These are phyloP conservation scores for Melanomma pulvis-pyrius DNA, from an alignment of 495 filamentous ascomycete genomes.

Conservation along the genomic window DNA sequence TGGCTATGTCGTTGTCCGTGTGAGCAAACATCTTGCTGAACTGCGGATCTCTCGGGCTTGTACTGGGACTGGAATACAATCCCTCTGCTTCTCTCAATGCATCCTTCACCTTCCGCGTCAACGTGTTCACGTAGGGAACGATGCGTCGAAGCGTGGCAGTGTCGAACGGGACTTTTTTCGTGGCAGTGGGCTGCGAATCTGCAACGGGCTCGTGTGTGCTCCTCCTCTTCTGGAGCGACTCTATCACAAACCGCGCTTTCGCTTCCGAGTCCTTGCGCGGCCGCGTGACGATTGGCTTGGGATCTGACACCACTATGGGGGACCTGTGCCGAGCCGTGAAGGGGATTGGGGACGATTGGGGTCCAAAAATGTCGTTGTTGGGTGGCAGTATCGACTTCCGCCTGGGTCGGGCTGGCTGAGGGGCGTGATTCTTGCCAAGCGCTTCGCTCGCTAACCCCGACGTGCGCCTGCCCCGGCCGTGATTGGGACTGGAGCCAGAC, in stretches of 20 bases:
- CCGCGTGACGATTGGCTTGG: conserved; percentile 28
- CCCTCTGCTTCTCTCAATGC: conserved; percentile 55
- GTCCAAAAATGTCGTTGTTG: conserved; percentile 65
- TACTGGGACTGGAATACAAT: conserved; percentile 57
- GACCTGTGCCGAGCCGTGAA: conserved; percentile 3
- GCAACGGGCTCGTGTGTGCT: conserved; percentile 54
- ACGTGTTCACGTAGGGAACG: conserved; percentile 77
- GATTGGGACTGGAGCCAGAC: conserved; percentile 31
- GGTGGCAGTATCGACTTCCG: conserved; percentile 37
- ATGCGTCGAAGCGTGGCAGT: conserved; percentile 85
- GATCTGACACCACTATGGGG: conserved; percentile 7
- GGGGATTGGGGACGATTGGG: conserved; percentile 24
- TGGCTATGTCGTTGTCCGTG: conserved; percentile 53
- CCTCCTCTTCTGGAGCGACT: conserved; percentile 75
- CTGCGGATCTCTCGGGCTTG: conserved; percentile 57
- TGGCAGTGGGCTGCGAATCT: conserved; percentile 48
- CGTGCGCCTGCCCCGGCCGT: conserved; percentile 27
- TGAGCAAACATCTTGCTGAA: conserved; percentile 48
- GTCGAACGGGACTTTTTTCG: conserved; percentile 86
- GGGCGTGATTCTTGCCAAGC: conserved; percentile 18
- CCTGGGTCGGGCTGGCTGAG: conserved; percentile 27
- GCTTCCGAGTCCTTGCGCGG: conserved; percentile 57
- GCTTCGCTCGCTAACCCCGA: conserved; percentile 32
- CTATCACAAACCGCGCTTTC: conserved; percentile 77
- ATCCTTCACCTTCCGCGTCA: conserved; percentile 80